Evolutionary conservation across 2,329 filamentous ascomycete genomes (phyloP).

Genomic region (Neofusicoccum sp.): DNA sequence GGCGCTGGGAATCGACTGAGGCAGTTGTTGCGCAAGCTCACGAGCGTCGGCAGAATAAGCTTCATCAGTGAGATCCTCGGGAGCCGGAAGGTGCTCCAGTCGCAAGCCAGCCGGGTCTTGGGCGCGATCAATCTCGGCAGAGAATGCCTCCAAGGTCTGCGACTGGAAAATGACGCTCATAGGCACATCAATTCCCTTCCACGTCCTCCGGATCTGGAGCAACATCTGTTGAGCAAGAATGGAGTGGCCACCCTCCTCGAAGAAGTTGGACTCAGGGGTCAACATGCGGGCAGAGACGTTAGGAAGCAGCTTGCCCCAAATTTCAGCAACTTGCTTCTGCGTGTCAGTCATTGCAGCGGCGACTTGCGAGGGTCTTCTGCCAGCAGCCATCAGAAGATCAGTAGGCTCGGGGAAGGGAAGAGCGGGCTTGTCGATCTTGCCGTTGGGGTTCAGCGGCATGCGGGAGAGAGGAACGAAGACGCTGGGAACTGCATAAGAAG

Average conservation of each 20-base stretch:
- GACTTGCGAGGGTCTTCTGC: constrained; percentile 44
- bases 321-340: constrained; percentile 65
- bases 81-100: constrained; percentile 47
- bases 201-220: constrained; percentile 63
- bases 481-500: constrained; percentile 72
- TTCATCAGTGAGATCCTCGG: constrained; percentile 43
- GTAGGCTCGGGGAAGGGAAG: constrained; percentile 78
- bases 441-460: constrained; percentile 76
- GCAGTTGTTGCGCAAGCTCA: constrained; percentile 52
- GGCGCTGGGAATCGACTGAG: constrained; percentile 33
- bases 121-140: constrained; percentile 51
- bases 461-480: constrained; percentile 70
- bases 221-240: constrained; percentile 80
- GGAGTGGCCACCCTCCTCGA: constrained; percentile 77
- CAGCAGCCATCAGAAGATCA: constrained; percentile 59
- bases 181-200: constrained; percentile 62
- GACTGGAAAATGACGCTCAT: constrained; percentile 70
- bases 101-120: constrained; percentile 49
- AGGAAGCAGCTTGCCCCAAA: constrained; percentile 71
- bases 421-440: constrained; percentile 76
- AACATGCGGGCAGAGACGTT: constrained; percentile 68
- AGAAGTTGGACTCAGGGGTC: constrained; percentile 64
- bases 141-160: constrained; percentile 60
- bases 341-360: constrained; percentile 54
- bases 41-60: constrained; percentile 55